A percentile compares a stretch with the other conserved stretches of the same genome.
Evolutionary conservation across 2,329 filamentous ascomycete genomes (phyloP).

Genomic region (Calonectria honghensis): DNA sequence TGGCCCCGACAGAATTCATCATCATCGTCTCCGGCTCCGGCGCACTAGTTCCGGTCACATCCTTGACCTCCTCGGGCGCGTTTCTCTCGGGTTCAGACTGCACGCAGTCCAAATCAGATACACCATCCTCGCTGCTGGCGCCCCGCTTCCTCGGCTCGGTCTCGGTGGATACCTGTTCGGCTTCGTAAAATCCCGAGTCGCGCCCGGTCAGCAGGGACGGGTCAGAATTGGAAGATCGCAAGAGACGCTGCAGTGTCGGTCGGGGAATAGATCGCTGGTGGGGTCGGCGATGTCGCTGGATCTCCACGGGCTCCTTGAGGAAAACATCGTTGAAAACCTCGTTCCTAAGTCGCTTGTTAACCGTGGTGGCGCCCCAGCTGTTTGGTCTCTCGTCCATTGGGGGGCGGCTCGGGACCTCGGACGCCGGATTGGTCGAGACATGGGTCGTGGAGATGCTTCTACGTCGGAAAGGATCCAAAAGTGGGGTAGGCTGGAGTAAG

Average conservation of each 20-base stretch:
- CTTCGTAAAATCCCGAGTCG: conserved; percentile 43
- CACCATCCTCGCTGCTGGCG: conserved; percentile 59
- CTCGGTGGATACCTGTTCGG: conserved; percentile 4
- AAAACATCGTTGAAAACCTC: conserved; percentile 96
- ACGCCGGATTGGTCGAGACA: conserved; percentile 41
- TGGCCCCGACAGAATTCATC: conserved; percentile 61
- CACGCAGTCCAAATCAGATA: conserved; percentile 53
- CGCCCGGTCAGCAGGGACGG: conserved; percentile 58
- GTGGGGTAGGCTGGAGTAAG: conserved; percentile 79
- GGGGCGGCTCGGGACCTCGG: conserved; percentile 53
- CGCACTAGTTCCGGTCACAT: conserved; percentile 78
- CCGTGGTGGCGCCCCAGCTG: conserved; percentile 92
- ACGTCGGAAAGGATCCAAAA: conserved; percentile 58
- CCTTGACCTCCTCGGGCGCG: conserved; percentile 65
- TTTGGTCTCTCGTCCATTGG: conserved; percentile 74
- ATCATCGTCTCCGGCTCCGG: conserved; percentile 76
- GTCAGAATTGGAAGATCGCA: conserved; percentile 68
- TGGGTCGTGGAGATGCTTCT: conserved; percentile 59
- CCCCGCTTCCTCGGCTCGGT: conserved; percentile 34
- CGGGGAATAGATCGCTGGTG: conserved; percentile 80
- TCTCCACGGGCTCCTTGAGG: conserved; percentile 86
- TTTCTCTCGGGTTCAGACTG: conserved; percentile 60
- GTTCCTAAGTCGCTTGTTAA: conserved; percentile 91
- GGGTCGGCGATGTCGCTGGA: conserved; percentile 84
- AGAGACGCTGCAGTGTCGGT: conserved; percentile 66